phyloP scores from a whole-genome alignment of 192 early-diverging fungal species.

The Glomus cerebriforme region DNA sequence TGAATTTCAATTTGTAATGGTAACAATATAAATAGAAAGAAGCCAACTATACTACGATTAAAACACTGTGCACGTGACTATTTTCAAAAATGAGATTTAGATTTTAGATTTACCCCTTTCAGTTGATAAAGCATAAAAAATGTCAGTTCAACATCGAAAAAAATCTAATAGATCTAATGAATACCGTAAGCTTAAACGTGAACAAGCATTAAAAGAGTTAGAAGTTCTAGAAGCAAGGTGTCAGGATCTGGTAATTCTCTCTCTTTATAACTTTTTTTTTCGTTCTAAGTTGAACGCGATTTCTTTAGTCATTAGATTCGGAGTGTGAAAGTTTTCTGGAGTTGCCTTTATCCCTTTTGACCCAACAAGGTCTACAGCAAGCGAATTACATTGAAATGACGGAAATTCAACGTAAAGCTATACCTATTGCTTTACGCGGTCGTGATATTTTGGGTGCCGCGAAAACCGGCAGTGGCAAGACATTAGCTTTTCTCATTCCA shows the following conservation, averaged over 20 bases:
- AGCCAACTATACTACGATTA: too few species aligned
- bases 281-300: neutral
- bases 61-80: too few species aligned
- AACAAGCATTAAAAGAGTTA: constrained; percentile 11
- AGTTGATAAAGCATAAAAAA: neutral
- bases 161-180: neutral
- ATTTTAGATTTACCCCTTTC: too few species aligned
- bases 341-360: constrained; percentile 55
- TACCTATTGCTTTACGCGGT: constrained; percentile 67
- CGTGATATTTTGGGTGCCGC: constrained; percentile 83
- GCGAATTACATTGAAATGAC: constrained; percentile 93
- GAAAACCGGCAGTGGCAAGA: constrained; percentile 87
- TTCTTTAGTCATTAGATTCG: constrained; percentile 7
- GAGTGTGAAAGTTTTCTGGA: constrained; percentile 44
- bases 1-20: too few species aligned
- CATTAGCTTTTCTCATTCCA: constrained; percentile 78
- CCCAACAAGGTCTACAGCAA: constrained; percentile 69
- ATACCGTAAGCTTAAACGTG: neutral
- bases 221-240: constrained; percentile 20
- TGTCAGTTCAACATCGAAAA: neutral
- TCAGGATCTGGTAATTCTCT: constrained; percentile 19
- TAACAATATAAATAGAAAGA: too few species aligned
- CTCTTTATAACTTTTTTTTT: neutral
- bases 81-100: too few species aligned
- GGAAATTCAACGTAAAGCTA: constrained; percentile 84